Base-by-base conservation (phyloP, 805 yeast species). In the Jamesozyma jinghongensis region DNA sequence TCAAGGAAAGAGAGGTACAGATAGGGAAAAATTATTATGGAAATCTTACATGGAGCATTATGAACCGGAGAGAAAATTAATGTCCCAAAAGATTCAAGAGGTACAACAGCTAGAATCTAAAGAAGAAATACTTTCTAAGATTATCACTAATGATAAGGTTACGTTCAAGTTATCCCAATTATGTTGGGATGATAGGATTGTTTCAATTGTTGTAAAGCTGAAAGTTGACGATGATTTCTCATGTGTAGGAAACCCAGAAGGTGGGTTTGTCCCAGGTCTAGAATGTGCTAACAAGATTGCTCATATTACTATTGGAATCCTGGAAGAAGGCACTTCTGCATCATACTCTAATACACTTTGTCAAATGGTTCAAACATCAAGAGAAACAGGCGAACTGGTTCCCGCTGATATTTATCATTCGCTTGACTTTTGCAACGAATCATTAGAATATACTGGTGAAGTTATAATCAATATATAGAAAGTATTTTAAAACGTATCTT, bases 261-360 rank as follows among this genome's bases (percentile, higher is more conserved):
- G 49, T 3, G 17, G 16, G 11, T 33, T 27, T 10, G 45, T 51
- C 3, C 34, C 39, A 20, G 50, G 53, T n/a, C 38, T 61, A 5
- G 34, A 45, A 1, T 58, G 69, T 7, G 67, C 68, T 0, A 74
- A 77, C 42, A 56, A 62, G 39, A 57, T 59, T 44, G 68, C 81
- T 0, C 97, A 88, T 56, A 73, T 87, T 33, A 88, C 97, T 0
- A 53, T 85, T 12, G 95, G 88, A 0, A 74, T 85, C 0, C 53
- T 63, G 2, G 50, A 65, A 1, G 64, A 65, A 0, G 60, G 61
- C 0, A 65, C 72, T 3, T 65, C 59, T 38, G 78, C 92, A 0
- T 56, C 65, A 19, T 73, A 75, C 47, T 73, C 88, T 1, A 78
- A 79, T 45, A 47, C 42, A 3, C 41, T 69, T 20, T 63, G 68